Conservation (phyloP, 345 rosid genomes). For the Garcia nutans region DNA sequence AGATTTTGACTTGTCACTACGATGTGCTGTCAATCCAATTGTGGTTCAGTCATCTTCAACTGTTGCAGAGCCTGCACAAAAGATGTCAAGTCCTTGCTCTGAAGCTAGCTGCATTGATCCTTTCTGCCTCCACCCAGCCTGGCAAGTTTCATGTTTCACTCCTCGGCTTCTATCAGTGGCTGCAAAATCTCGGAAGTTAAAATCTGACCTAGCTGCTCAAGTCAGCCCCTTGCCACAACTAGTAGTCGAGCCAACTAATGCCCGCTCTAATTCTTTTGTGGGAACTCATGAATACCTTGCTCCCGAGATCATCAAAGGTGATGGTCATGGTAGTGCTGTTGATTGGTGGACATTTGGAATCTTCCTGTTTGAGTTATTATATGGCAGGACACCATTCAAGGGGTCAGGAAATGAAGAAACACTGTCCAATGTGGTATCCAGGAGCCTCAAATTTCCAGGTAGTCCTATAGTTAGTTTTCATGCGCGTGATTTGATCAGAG, state of each 20-base stretch:
- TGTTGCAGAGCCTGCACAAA: constrained; percentile 38
- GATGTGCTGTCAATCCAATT: constrained; percentile 53
- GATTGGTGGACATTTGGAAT: constrained; percentile 91
- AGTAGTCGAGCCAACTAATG: constrained; percentile 76
- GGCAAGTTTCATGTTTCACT: constrained; percentile 79
- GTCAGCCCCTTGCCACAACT: constrained; percentile 64
- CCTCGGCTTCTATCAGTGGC: constrained; percentile 62
- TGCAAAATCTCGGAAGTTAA: constrained; percentile 56
- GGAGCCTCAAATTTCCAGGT: constrained; percentile 59
- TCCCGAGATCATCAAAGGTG: constrained; percentile 78
- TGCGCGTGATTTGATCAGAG: constrained; percentile 68
- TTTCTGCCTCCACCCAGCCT: constrained; percentile 73
- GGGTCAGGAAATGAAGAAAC: constrained; percentile 70
- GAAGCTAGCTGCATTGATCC: constrained; percentile 75
- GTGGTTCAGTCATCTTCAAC: constrained; percentile 49
- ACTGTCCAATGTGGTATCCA: constrained; percentile 58
- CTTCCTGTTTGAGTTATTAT: constrained; percentile 64
- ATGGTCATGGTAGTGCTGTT: constrained; percentile 78
- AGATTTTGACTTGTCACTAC: constrained; percentile 74
- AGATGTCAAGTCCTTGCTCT: constrained; percentile 64
- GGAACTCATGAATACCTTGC: constrained; percentile 81
- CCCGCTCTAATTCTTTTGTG: constrained; percentile 77
- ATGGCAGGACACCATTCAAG: constrained; percentile 72
- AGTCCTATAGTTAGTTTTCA: constrained; percentile 56
- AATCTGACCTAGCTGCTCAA: constrained; percentile 57